Conservation (phyloP, 2,329 filamentous ascomycete genomes). For the Talaromyces marneffei region DNA sequence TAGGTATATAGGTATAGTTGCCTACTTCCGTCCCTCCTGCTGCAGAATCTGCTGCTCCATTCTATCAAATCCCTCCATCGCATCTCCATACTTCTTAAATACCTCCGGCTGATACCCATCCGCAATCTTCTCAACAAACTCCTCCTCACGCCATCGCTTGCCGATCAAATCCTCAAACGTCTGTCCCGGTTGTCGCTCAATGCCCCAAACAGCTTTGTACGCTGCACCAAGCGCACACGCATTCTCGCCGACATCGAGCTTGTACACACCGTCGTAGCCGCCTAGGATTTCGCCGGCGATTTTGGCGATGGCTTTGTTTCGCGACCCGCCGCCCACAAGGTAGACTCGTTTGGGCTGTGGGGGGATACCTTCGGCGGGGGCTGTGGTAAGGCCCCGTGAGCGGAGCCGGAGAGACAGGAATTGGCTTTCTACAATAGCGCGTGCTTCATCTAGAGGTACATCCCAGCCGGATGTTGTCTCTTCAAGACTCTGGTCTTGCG, state of each 20-base stretch:
- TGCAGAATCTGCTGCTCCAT: conserved; percentile 65
- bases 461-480: conserved; percentile 51
- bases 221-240: conserved; percentile 90
- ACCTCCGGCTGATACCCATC: conserved; percentile 69
- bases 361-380: conserved; percentile 54
- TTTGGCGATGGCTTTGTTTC: conserved; percentile 81
- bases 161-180: conserved; percentile 86
- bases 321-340: conserved; percentile 85
- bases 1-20: too few relatives aligned
- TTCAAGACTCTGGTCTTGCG: conserved; percentile 46
- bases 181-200: conserved; percentile 62
- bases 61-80: conserved; percentile 68
- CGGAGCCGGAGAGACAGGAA: conserved; percentile 84
- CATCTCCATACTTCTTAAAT: conserved; percentile 72
- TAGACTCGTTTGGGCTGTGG: conserved; percentile 85
- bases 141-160: conserved; percentile 75
- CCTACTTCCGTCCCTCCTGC: conserved; percentile 20
- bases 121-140: conserved; percentile 74
- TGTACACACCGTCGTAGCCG: conserved; percentile 82
- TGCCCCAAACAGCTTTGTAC: conserved; percentile 93
- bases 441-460: conserved; percentile 64
- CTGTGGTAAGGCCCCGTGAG: conserved; percentile 66
- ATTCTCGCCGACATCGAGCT: conserved; percentile 89
- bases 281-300: conserved; percentile 85
- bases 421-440: conserved; percentile 90